phyloP scores from a whole-genome alignment of 1,284 basidiomycete species.

The Tremellales sp. region DNA sequence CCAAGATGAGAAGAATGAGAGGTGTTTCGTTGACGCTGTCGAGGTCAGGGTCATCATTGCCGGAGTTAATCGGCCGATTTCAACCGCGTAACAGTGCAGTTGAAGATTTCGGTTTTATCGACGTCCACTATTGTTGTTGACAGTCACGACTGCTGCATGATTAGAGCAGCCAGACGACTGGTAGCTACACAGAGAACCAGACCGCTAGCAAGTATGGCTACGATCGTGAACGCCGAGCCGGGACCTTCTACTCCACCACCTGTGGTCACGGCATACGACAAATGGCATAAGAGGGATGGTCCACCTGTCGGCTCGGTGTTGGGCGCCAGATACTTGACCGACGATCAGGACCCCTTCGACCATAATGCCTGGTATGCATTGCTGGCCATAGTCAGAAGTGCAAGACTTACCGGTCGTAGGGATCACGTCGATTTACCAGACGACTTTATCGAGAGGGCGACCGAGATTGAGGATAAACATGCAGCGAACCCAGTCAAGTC shows the following conservation, averaged over 20 bases:
- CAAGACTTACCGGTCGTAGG: constrained; percentile 51
- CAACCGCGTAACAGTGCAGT: neutral
- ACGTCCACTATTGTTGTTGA: neutral
- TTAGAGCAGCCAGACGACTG: neutral
- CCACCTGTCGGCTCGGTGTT: constrained; percentile 43
- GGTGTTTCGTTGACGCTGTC: neutral
- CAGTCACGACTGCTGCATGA: neutral
- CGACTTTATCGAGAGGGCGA: constrained; percentile 67
- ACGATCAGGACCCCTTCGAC: constrained; percentile 42
- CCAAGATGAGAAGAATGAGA: neutral
- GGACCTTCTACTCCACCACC: constrained; percentile 17
- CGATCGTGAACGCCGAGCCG: neutral
- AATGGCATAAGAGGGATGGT: constrained; percentile 43
- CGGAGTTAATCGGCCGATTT: constrained; percentile 7
- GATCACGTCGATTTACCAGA: constrained; percentile 81
- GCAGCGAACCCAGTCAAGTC: constrained; percentile 63
- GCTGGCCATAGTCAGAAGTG: constrained; percentile 7
- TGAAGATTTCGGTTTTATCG: neutral
- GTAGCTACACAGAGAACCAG: neutral
- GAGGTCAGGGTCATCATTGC: neutral
- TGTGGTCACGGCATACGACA: constrained; percentile 33
- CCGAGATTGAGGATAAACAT: constrained; percentile 65
- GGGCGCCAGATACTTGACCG: constrained; percentile 40
- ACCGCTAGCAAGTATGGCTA: neutral
- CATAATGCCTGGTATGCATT: constrained; percentile 46